Conservation (phyloP, 2,329 filamentous ascomycete species). For the Verticillium tricorpus region DNA sequence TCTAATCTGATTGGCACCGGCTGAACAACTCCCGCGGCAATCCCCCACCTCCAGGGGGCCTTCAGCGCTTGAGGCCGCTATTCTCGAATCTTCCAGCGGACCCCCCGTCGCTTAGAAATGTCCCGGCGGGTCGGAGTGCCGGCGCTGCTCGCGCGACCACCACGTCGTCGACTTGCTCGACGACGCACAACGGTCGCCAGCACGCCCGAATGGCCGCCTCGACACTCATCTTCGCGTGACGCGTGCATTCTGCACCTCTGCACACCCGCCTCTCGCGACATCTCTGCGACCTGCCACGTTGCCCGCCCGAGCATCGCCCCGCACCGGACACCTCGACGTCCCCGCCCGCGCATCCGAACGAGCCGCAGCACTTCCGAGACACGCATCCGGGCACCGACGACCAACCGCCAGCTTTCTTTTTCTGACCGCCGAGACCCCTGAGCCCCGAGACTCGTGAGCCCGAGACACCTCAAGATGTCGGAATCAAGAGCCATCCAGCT, state of each 20-base stretch:
- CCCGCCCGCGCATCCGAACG: neutral
- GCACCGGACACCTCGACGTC: neutral
- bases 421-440: no score
- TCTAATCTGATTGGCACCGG: neutral
- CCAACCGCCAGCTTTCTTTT: no score
- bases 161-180: neutral
- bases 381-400: no score
- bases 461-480: constrained; percentile 4
- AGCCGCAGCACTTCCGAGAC: neutral
- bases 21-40: neutral
- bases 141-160: neutral
- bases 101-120: neutral
- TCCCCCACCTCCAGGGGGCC: neutral
- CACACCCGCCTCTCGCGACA: neutral
- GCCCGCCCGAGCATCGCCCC: neutral
- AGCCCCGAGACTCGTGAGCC: no score
- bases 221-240: neutral
- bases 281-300: neutral
- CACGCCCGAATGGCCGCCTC: neutral
- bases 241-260: neutral
- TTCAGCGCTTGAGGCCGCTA: neutral
- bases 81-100: neutral
- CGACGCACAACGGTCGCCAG: neutral
- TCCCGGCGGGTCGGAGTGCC: neutral
- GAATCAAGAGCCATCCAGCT: constrained; percentile 31